A percentile compares a stretch with the other conserved stretches of the same genome.
Evolutionary conservation across 2,329 filamentous ascomycete genomes (phyloP).

Genomic region (Trichophaea hybrida): DNA sequence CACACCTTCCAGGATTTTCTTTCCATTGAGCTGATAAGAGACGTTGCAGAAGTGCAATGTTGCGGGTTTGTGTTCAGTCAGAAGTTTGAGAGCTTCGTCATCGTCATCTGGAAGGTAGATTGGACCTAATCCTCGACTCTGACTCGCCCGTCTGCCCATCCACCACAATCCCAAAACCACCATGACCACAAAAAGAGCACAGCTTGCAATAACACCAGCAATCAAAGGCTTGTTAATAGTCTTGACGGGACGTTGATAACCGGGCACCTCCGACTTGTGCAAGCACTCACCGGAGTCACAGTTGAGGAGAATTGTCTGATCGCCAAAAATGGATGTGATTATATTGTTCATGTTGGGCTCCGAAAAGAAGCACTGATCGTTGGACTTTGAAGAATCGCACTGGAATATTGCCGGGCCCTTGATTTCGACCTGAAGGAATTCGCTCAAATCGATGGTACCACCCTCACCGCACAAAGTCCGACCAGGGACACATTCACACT

Average conservation of each 20-base stretch:
- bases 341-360: slow-evolving; percentile 88
- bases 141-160: slow-evolving; percentile 57
- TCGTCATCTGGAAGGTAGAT: slow-evolving; percentile 70
- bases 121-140: slow-evolving; percentile 46
- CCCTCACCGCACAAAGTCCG: slow-evolving; percentile 89
- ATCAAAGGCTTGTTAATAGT: slow-evolving; percentile 95
- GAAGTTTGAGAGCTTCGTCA: slow-evolving; percentile 71
- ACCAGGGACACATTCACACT: slow-evolving; percentile 75
- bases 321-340: slow-evolving; percentile 78
- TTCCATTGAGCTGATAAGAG: slow-evolving; percentile 73
- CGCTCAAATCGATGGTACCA: slow-evolving; percentile 79
- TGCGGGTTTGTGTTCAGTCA: slow-evolving; percentile 83
- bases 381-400: slow-evolving; percentile 41
- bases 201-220: slow-evolving; percentile 77
- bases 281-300: slow-evolving; percentile 85
- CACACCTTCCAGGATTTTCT: slow-evolving; percentile 65
- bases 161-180: slow-evolving; percentile 75
- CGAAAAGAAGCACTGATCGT: slow-evolving; percentile 64
- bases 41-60: slow-evolving; percentile 80
- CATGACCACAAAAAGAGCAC: slow-evolving; percentile 74
- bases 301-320: slow-evolving; percentile 68
- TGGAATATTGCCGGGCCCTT: slow-evolving; percentile 76
- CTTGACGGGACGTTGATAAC: slow-evolving; percentile 76
- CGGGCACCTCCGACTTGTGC: slow-evolving; percentile 81
- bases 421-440: slow-evolving; percentile 72